These are phyloP conservation scores for Salvia miltiorrhiza DNA, from an alignment of 257 asterid genomes.

Conservation along the genomic window DNA sequence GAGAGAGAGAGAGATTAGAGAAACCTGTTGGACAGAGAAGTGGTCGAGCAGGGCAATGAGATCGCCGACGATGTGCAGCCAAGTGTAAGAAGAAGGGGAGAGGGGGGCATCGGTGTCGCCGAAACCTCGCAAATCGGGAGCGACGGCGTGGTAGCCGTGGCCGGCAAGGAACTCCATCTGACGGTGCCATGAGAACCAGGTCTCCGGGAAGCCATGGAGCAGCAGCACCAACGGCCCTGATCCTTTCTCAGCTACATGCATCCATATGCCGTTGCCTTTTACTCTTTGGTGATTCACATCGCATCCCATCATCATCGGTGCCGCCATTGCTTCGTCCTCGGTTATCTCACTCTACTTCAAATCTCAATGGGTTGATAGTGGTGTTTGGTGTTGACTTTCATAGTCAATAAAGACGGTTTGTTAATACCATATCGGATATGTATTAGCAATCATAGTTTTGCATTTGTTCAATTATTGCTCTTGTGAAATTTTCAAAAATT, in stretches of 20 bases:
- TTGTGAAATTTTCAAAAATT: too few relatives aligned
- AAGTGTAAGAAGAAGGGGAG: conserved; percentile 38
- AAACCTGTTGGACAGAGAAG: conserved; percentile 35
- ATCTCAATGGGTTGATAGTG: too few relatives aligned
- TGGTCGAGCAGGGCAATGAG: conserved; percentile 50
- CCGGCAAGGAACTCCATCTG: conserved; percentile 36
- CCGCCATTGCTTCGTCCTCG: not conserved
- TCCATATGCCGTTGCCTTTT: conserved; percentile 48
- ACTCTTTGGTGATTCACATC: conserved; percentile 37
- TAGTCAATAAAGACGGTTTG: too few relatives aligned
- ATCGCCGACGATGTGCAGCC: conserved; percentile 48
- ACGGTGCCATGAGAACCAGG: conserved; percentile 47
- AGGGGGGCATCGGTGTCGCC: conserved; percentile 49
- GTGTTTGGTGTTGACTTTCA: too few relatives aligned
- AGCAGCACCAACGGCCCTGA: conserved; percentile 45
- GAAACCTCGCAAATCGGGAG: conserved; percentile 51
- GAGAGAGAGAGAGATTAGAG: too few relatives aligned
- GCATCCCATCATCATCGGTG: not conserved
- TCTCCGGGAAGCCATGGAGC: conserved; percentile 57
- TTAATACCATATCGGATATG: too few relatives aligned
- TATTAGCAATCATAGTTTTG: too few relatives aligned
- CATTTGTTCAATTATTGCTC: too few relatives aligned
- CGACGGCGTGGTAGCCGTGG: conserved; percentile 43
- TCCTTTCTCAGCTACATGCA: conserved; percentile 53
- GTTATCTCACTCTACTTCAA: too few relatives aligned